Conservation (phyloP, 1,284 basidiomycete genomes). For the Trichosporon sp. region DNA sequence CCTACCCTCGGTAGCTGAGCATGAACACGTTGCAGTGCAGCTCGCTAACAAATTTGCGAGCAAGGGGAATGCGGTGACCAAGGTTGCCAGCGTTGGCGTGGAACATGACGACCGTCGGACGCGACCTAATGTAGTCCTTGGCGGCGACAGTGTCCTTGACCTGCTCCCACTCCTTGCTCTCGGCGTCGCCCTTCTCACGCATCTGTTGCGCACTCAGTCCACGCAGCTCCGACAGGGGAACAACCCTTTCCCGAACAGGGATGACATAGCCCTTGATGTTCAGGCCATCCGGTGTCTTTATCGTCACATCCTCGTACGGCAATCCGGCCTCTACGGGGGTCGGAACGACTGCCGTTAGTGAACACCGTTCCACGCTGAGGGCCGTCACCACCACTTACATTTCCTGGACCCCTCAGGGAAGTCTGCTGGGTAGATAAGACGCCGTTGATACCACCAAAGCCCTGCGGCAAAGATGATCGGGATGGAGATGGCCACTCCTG, state of each 20-base stretch:
- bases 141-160: constrained; percentile 34
- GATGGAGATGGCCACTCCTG: constrained; percentile 28
- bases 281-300: constrained; percentile 62
- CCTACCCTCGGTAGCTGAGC: constrained; percentile 47
- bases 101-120: constrained; percentile 83
- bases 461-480: constrained; percentile 57
- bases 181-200: constrained; percentile 22
- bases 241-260: constrained; percentile 36
- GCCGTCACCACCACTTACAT: constrained; percentile 51
- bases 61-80: constrained; percentile 82
- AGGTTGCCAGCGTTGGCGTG: constrained; percentile 72
- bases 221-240: constrained; percentile 25
- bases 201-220: constrained; percentile 26
- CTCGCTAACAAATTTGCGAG: constrained; percentile 73
- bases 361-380: neutral
- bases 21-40: constrained; percentile 58
- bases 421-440: constrained; percentile 83
- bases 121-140: constrained; percentile 59
- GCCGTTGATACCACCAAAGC: constrained; percentile 77
- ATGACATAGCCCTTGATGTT: constrained; percentile 63
- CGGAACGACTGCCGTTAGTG: constrained; percentile 59
- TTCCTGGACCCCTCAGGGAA: constrained; percentile 76
- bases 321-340: constrained; percentile 65
- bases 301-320: constrained; percentile 64
- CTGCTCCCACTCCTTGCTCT: constrained; percentile 28